A percentile compares a stretch with the other conserved stretches of the same genome.
phyloP scores from a whole-genome alignment of 768 basidiomycete genomes.

The Solioccasus polychromus region DNA sequence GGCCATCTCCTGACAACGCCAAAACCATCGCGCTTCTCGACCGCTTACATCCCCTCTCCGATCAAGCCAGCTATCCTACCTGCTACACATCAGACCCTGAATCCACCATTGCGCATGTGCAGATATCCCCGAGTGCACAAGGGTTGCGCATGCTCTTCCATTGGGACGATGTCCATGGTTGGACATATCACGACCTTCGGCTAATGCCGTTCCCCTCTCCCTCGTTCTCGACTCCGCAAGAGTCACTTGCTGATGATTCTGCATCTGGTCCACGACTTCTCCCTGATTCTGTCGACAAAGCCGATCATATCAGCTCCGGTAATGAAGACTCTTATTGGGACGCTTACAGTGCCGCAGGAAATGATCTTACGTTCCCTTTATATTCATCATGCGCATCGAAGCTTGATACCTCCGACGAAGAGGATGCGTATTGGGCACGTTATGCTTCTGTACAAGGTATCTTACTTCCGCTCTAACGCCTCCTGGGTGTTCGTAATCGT shows the following conservation, averaged over 20 bases:
- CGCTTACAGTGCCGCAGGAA: constrained; percentile 47
- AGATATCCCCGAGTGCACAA: constrained; percentile 36
- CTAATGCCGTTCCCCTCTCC: constrained; percentile 68
- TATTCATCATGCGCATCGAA: constrained; percentile 16
- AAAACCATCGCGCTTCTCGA: constrained; percentile 46
- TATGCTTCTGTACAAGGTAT: constrained; percentile 69
- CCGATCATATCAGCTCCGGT: constrained; percentile 27
- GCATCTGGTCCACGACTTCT: neutral
- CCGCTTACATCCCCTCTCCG: constrained; percentile 24
- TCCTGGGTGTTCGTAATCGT: constrained; percentile 1
- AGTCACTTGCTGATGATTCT: constrained; percentile 28
- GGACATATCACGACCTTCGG: constrained; percentile 70
- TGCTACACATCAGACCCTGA: constrained; percentile 49
- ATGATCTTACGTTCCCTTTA: constrained; percentile 22
- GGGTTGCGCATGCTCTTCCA: constrained; percentile 64
- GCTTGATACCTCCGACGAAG: constrained; percentile 20
- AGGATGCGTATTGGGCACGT: constrained; percentile 77
- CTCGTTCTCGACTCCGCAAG: constrained; percentile 27
- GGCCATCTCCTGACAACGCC: constrained; percentile 48
- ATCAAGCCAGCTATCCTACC: constrained; percentile 31
- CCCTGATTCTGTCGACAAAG: constrained; percentile 2
- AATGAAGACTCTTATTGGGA: constrained; percentile 66
- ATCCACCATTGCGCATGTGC: constrained; percentile 53
- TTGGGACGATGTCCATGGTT: constrained; percentile 53
- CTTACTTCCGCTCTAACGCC: constrained; percentile 17